Evolutionary conservation across 345 rosid genomes (phyloP).

Genomic region (Erodium maritimum): DNA sequence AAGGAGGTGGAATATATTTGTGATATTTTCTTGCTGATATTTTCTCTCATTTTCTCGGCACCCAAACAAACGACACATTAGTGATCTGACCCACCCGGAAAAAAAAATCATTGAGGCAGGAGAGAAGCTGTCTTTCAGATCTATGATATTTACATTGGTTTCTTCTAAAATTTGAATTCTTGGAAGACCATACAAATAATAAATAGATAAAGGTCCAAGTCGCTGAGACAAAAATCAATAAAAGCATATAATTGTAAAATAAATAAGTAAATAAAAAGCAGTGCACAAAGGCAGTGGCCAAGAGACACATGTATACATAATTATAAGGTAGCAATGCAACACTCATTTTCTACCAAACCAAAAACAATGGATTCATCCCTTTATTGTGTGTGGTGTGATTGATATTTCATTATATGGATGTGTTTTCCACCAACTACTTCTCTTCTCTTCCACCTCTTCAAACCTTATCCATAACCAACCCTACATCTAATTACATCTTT

Average conservation of each 20-base stretch:
- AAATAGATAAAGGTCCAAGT: neutral
- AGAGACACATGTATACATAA: neutral
- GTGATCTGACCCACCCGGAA: neutral
- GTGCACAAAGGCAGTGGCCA: neutral
- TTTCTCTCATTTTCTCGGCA: neutral
- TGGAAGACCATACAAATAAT: neutral
- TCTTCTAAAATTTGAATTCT: neutral
- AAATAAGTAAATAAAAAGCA: neutral
- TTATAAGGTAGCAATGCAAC: conserved; percentile 12
- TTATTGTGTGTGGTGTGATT: conserved; percentile 10
- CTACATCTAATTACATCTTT: too few species aligned
- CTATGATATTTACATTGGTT: neutral
- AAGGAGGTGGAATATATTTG: too few species aligned
- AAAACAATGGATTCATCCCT: conserved; percentile 5
- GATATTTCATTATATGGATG: conserved; percentile 19
- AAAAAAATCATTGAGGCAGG: neutral
- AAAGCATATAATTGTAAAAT: too few species aligned
- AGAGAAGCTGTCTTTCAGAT: neutral
- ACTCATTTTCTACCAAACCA: conserved; percentile 26
- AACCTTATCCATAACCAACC: conserved; percentile 25
- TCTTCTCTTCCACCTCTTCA: conserved; percentile 12
- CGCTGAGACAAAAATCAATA: neutral
- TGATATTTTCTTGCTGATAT: neutral
- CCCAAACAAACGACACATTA: neutral
- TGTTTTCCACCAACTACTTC: conserved; percentile 30